Base-by-base conservation (phyloP, 23 red algal species). In the Chondrus crispus region DNA sequence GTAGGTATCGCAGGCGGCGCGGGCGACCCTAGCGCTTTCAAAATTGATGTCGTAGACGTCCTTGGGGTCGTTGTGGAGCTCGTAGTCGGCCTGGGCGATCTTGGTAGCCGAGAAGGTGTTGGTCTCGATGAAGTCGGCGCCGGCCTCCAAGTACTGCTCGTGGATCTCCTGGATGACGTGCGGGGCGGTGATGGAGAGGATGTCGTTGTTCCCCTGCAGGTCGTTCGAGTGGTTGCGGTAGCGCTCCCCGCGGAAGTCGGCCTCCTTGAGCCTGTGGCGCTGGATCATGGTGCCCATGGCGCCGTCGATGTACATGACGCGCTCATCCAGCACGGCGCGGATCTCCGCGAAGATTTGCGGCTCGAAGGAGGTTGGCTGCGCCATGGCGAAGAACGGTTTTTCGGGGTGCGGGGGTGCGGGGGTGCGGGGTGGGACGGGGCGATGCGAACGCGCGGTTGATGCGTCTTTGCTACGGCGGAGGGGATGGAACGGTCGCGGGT, bases 1-100 rank as follows among this genome's bases (percentile, higher is more conserved):
- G 41, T 53, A 81, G n/a, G 82, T 84, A 11, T 63, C 94, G 40
- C 85, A 89, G 4, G 94, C 94, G 20, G 42, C 60, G 40, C 80
- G 52, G 32, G 94, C 94, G 37, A 91, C 22, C 38, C 82, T 36
- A 2, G 87, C 94, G 40, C 76, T 84, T 24, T 85, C 39, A 74
- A 91, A 91, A 53, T 96, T 96, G 41, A 96, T 87, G 66, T 91
- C 86, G 51, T 96, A 91, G 28, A 96, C 94, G 54, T 96, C 94
- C 77, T 91, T 85, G n/a, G n/a, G n/a, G 38, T 96, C 94, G 13
- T 62, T 90, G 46, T 96, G 76, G 46, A 96, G 81, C 37, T 85
- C 63, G 53, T 96, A 96, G 69, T 96, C 94, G 18, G 94, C 94
- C 49, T 96, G 94, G 8, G 94, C 94, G 37, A 96, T 96, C 24